phyloP scores from a whole-genome alignment of 1,284 basidiomycete species.

The Exobasidium cylindrosporum region DNA sequence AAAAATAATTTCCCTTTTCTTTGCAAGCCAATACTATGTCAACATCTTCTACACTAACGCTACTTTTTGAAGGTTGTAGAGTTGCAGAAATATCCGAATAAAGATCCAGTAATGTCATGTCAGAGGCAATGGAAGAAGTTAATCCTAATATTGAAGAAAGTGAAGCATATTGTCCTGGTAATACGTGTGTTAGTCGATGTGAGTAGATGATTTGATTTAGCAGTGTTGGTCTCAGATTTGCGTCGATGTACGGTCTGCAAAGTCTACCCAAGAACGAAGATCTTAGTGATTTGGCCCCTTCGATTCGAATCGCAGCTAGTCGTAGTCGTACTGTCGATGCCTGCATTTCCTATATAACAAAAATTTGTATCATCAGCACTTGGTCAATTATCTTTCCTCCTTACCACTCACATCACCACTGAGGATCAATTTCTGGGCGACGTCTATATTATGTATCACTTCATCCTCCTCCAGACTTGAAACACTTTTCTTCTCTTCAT shows the following conservation, averaged over 20 bases:
- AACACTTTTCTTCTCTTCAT: background rate
- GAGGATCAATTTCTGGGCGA: background rate
- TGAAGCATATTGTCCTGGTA: constrained; percentile 38
- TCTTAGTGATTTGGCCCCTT: constrained; percentile 72
- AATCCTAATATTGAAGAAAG: constrained; percentile 60
- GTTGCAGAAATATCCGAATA: constrained; percentile 71
- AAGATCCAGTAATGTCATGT: constrained; percentile 70
- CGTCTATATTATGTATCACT: background rate
- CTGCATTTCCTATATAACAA: background rate
- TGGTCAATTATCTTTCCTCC: background rate
- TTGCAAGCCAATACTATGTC: constrained; percentile 76
- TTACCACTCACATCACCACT: background rate
- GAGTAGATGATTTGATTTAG: constrained; percentile 49
- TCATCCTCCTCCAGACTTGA: background rate
- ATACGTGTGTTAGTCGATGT: constrained; percentile 37
- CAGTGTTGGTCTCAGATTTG: constrained; percentile 21
- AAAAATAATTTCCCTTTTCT: constrained; percentile 74
- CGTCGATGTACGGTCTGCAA: constrained; percentile 66
- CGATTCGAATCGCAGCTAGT: constrained; percentile 73
- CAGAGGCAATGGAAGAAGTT: constrained; percentile 69
- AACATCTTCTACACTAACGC: constrained; percentile 63
- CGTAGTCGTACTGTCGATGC: constrained; percentile 24
- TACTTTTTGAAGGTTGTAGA: constrained; percentile 63
- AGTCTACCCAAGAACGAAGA: constrained; percentile 75
- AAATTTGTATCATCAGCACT: background rate